Percentiles rank a stretch among this genome's conserved stretches.
phyloP scores from a whole-genome alignment of 2,329 filamentous ascomycete genomes.

The Aureobasidium vineae region DNA sequence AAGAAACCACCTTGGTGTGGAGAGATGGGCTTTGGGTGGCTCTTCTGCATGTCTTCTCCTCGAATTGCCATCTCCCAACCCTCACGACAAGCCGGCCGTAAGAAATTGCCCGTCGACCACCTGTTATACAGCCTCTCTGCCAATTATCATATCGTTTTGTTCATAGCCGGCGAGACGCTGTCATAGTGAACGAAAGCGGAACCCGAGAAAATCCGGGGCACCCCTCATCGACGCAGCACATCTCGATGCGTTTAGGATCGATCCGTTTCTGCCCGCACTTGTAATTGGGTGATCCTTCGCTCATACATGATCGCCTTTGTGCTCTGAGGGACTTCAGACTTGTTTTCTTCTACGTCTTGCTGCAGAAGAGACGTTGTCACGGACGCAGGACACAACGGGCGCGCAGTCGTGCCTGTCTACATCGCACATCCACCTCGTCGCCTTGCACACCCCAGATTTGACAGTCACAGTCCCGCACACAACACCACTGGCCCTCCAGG shows the following conservation, averaged over 20 bases:
- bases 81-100: background rate
- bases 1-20: slow-evolving; percentile 12
- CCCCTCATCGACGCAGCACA: background rate
- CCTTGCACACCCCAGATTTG: background rate
- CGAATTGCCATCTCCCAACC: background rate
- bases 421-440: background rate
- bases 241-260: background rate
- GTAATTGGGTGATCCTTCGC: slow-evolving; percentile 17
- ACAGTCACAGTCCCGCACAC: background rate
- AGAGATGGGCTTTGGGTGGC: background rate
- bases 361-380: background rate
- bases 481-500: background rate
- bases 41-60: background rate
- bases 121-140: background rate
- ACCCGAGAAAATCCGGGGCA: slow-evolving; percentile 17
- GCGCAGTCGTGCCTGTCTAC: slow-evolving; percentile 16
- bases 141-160: background rate
- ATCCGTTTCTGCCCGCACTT: slow-evolving; percentile 9
- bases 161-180: background rate
- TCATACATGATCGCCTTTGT: background rate
- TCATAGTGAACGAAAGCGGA: slow-evolving; percentile 9
- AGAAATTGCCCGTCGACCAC: background rate
- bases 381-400: slow-evolving; percentile 20
- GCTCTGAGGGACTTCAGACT: background rate
- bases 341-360: background rate